Base-by-base conservation (phyloP, 164 flowering plant genomes). In the Vitis rotundifolia region DNA sequence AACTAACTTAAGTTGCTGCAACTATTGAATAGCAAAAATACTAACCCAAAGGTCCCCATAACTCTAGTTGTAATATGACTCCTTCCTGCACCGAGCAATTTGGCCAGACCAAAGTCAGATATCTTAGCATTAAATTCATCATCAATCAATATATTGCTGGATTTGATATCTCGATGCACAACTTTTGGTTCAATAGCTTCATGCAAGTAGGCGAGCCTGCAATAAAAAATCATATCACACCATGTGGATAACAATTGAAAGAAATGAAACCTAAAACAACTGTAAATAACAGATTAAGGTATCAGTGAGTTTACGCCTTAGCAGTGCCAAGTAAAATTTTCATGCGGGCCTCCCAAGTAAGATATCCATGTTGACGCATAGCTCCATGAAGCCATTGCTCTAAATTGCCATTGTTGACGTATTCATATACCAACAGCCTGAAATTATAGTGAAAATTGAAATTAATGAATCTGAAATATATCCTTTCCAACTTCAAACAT, bases 351-450 rank as follows among this genome's bases (percentile, higher is more conserved):
- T 75, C 78, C 78, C 78, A 75, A 9, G 78, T 75, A 65, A 75
- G 74, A 51, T 19, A 16, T 52, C 78, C 78, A 66, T 71, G 56
- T 16, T 75, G 74, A 3, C 74, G 73, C 73, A 71, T 75, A 47
- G 70, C 74, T 14, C 78, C 78, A 61, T 75, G 78, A 51, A 75
- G 74, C 78, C 78, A 75, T 49, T 75, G 78, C 44, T 75, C 78
- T 49, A 75, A 37, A 67, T 74, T 74, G 2, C 77, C 77, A 64
- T 74, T 74, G 57, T 59, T 69, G 19, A 74, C 77, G 48, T 75
- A 75, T 54, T 75, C 78, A 56, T 75, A 75, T 2, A 75, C 74
- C 48, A 75, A 56, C 74, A 75, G 59, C 67, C 78, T 74, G 61
- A 44, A 58, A 58, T 13, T 3, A n/a, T 13, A 13, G 26, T 11